Percentiles rank a stretch among this genome's conserved stretches.
phyloP scores from a whole-genome alignment of 306 rosid species.

The Mucuna pruriens region DNA sequence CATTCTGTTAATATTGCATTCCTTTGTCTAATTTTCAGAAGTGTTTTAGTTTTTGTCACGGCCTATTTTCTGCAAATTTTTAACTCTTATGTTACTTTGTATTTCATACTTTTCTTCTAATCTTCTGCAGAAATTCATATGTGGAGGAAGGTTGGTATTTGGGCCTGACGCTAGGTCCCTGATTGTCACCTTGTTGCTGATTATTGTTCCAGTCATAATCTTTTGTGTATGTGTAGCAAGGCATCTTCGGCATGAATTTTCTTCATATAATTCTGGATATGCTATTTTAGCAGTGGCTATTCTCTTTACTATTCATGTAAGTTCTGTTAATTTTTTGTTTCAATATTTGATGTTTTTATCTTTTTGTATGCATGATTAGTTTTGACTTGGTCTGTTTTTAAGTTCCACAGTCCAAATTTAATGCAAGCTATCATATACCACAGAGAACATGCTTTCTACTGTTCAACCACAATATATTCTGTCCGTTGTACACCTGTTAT shows the following conservation, averaged over 20 bases:
- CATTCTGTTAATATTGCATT: constrained; percentile 33
- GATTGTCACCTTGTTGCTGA: constrained; percentile 73
- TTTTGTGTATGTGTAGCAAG: constrained; percentile 84
- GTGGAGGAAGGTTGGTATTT: constrained; percentile 85
- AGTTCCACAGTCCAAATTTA: constrained; percentile 7
- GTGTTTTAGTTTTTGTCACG: neutral
- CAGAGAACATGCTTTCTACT: constrained; percentile 13
- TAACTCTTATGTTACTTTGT: constrained; percentile 12
- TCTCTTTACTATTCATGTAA: constrained; percentile 73
- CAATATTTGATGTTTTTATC: neutral
- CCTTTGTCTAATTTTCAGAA: constrained; percentile 7
- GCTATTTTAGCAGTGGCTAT: constrained; percentile 70
- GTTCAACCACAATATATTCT: neutral
- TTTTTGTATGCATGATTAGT: neutral
- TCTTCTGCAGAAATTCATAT: constrained; percentile 80
- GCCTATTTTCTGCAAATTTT: neutral
- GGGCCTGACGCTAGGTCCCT: constrained; percentile 94
- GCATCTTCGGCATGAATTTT: constrained; percentile 83
- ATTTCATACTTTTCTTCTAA: constrained; percentile 18
- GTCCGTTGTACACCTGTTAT: neutral
- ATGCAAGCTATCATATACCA: neutral
- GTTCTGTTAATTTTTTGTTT: constrained; percentile 43
- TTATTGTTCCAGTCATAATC: constrained; percentile 69
- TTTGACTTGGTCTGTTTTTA: neutral
- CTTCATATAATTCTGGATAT: constrained; percentile 73